A percentile compares a stretch with the other conserved stretches of the same genome.
phyloP scores from a whole-genome alignment of 106 monocot genomes.

The Agapanthus africanus region DNA sequence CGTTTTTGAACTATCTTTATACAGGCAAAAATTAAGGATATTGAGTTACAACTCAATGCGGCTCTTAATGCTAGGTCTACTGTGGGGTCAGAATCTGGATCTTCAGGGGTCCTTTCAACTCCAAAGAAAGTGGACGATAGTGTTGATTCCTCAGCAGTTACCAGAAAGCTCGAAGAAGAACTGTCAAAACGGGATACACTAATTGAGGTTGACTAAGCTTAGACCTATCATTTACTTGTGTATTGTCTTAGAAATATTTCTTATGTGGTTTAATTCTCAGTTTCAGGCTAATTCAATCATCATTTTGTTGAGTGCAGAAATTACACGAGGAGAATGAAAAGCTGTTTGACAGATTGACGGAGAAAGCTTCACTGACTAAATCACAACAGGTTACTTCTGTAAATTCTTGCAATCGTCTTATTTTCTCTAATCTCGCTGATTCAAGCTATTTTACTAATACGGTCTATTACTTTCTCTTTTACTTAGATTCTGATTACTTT shows the following conservation, averaged over 20 bases:
- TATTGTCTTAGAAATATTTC: background rate
- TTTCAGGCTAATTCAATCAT: background rate
- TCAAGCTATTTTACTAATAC: constrained; percentile 2
- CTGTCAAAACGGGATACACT: constrained; percentile 84
- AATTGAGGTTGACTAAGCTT: constrained; percentile 66
- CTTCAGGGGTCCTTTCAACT: constrained; percentile 43
- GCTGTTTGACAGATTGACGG: constrained; percentile 83
- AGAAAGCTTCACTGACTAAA: constrained; percentile 58
- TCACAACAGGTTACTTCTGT: constrained; percentile 46
- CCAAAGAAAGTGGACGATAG: constrained; percentile 37
- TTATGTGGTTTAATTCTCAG: too few relatives aligned
- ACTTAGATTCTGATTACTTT: background rate
- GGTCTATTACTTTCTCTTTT: constrained; percentile 1
- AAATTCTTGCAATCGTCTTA: background rate
- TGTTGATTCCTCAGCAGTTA: constrained; percentile 53
- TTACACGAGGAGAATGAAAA: constrained; percentile 99
- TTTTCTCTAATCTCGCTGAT: background rate
- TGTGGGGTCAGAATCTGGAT: constrained; percentile 48
- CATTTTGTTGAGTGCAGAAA: constrained; percentile 41
- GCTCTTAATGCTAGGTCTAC: constrained; percentile 44
- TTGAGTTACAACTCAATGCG: constrained; percentile 72
- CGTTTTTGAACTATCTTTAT: constrained; percentile 9
- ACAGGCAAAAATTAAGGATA: constrained; percentile 59
- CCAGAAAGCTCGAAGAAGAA: constrained; percentile 92
- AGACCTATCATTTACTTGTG: background rate